Percentiles rank a stretch among this genome's conserved stretches.
Evolutionary conservation across 306 rosid species (phyloP).

Genomic region (Rosa rugosa): DNA sequence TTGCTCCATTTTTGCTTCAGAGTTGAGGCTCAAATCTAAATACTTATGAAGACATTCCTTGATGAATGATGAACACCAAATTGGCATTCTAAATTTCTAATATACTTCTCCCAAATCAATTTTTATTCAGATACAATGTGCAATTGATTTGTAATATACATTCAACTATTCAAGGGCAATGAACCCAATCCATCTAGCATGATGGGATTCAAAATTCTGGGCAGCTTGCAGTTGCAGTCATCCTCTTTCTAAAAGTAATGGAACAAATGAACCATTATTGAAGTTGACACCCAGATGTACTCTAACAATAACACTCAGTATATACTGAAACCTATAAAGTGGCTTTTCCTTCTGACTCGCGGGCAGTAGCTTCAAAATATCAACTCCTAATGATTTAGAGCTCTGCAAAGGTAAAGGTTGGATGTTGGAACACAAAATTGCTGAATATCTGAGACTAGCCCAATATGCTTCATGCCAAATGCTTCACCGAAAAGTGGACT

Average conservation of each 20-base stretch:
- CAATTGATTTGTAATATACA: conserved; percentile 5
- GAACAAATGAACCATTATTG: neutral
- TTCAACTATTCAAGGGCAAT: neutral
- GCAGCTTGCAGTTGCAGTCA: conserved; percentile 5
- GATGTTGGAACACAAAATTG: neutral
- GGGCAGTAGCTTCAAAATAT: conserved; percentile 11
- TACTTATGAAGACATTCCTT: neutral
- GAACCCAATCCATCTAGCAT: neutral
- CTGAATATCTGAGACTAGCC: neutral
- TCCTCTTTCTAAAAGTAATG: neutral
- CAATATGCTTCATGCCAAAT: neutral
- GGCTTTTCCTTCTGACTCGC: neutral
- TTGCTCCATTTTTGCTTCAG: neutral
- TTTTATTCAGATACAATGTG: conserved; percentile 1
- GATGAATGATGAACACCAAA: neutral
- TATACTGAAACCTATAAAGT: neutral
- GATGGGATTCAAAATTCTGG: conserved; percentile 14
- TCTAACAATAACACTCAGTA: neutral
- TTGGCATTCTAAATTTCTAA: neutral
- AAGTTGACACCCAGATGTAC: neutral
- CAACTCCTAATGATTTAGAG: neutral
- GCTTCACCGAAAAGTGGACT: conserved; percentile 9
- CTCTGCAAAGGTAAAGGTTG: neutral
- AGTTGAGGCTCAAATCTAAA: neutral
- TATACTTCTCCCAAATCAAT: neutral